These are phyloP conservation scores for Citrus sp. DNA, from an alignment of 345 rosid species.

Conservation along the genomic window DNA sequence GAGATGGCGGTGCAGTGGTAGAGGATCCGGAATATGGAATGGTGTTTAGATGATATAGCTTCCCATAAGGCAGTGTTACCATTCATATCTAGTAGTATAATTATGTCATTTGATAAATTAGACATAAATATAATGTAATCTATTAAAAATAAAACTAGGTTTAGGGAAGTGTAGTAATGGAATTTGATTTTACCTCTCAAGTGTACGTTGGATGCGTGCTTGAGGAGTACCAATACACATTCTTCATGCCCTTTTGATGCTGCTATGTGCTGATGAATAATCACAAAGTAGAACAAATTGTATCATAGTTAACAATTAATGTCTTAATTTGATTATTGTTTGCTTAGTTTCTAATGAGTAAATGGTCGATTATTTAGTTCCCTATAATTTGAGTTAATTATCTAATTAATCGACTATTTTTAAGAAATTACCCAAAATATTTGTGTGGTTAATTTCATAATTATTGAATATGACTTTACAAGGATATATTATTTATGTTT, in stretches of 20 bases:
- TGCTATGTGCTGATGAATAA: conserved; percentile 66
- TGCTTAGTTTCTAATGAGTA: too few relatives aligned
- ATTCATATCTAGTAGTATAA: conserved; percentile 42
- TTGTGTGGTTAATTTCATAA: too few relatives aligned
- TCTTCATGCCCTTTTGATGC: conserved; percentile 87
- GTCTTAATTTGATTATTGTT: neutral
- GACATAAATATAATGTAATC: neutral
- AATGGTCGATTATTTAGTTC: too few relatives aligned
- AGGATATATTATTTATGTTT: too few relatives aligned
- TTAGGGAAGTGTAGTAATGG: neutral
- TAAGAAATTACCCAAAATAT: too few relatives aligned
- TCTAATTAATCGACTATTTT: too few relatives aligned
- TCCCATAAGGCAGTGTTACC: conserved; percentile 82
- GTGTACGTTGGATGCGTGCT: conserved; percentile 73
- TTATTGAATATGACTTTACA: too few relatives aligned
- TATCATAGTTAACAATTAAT: neutral
- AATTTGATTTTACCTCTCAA: conserved; percentile 42
- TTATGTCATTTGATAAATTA: neutral
- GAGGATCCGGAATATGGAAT: conserved; percentile 55
- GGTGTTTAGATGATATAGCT: conserved; percentile 62
- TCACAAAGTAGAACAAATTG: neutral
- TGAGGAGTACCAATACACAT: conserved; percentile 66
- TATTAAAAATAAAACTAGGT: neutral
- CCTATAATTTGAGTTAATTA: too few relatives aligned
- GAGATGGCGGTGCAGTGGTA: conserved; percentile 59